Evolutionary conservation across 1,284 basidiomycete species (phyloP).

Genomic region (Ceratorhiza oryzae-sativae): DNA sequence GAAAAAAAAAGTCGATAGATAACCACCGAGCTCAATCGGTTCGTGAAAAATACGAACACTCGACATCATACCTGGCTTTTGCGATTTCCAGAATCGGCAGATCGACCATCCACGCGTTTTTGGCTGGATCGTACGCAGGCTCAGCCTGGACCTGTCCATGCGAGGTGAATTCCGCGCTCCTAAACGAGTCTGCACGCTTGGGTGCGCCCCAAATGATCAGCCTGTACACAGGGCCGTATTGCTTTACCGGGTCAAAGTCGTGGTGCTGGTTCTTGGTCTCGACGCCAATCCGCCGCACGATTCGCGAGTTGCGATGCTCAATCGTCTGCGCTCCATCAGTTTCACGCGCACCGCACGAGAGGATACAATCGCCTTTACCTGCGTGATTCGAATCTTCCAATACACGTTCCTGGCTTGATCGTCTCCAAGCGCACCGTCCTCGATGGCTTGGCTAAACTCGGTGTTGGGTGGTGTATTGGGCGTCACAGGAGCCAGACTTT

Average conservation of each 20-base stretch:
- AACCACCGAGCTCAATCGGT: background rate
- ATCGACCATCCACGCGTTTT: background rate
- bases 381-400: conserved; percentile 14
- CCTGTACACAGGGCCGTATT: background rate
- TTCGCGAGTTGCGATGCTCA: background rate
- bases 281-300: background rate
- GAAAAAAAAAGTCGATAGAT: too few species aligned
- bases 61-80: background rate
- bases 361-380: background rate
- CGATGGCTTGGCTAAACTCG: background rate
- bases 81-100: background rate
- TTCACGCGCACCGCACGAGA: background rate
- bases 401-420: conserved; percentile 9
- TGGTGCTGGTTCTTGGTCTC: background rate
- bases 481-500: background rate
- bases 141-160: background rate
- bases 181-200: background rate
- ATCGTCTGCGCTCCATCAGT: background rate
- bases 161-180: background rate
- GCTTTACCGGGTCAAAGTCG: conserved; percentile 9
- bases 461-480: background rate
- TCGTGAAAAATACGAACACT: background rate
- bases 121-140: background rate
- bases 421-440: conserved; percentile 10
- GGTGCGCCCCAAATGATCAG: conserved; percentile 18